Percentiles rank a stretch among this genome's conserved stretches.
These are phyloP conservation scores for Hypomyces perniciosus DNA, from an alignment of 2,329 filamentous ascomycete genomes.

Conservation along the genomic window DNA sequence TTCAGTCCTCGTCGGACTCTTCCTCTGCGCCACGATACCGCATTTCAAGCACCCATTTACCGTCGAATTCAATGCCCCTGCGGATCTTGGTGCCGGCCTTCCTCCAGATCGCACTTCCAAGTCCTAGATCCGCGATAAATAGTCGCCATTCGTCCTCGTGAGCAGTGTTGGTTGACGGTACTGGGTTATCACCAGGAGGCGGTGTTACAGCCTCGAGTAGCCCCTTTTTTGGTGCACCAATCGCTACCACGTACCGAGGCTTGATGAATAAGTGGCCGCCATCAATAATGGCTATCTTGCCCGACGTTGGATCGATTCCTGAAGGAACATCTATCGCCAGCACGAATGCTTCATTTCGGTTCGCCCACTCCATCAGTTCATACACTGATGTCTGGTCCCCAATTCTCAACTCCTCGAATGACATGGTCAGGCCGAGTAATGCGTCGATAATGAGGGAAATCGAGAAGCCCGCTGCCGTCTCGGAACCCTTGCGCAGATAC, in stretches of 20 bases:
- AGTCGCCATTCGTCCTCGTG: conserved; percentile 66
- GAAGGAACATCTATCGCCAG: conserved; percentile 88
- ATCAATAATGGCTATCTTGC: conserved; percentile 61
- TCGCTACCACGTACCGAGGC: conserved; percentile 74
- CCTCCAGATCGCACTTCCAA: conserved; percentile 76
- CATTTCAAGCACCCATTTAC: conserved; percentile 76
- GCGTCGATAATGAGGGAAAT: conserved; percentile 85
- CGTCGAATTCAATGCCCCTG: conserved; percentile 82
- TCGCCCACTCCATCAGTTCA: conserved; percentile 89
- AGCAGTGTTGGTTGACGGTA: conserved; percentile 23
- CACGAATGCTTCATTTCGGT: conserved; percentile 75
- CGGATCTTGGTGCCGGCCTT: conserved; percentile 76
- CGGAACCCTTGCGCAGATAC: conserved; percentile 44
- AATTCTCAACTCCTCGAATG: conserved; percentile 80
- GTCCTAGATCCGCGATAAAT: conserved; percentile 79
- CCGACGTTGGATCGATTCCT: conserved; percentile 74
- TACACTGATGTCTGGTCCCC: conserved; percentile 80
- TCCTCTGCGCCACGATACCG: conserved; percentile 37
- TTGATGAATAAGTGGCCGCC: conserved; percentile 74
- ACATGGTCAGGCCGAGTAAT: conserved; percentile 75
- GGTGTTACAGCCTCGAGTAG: conserved; percentile 69
- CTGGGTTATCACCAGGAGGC: conserved; percentile 33
- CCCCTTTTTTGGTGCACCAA: conserved; percentile 82
- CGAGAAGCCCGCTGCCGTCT: conserved; percentile 39
- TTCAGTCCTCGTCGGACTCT: conserved; percentile 17